Conservation (phyloP, 176 grass and related monocot genomes). For the Aegilops speltoides region DNA sequence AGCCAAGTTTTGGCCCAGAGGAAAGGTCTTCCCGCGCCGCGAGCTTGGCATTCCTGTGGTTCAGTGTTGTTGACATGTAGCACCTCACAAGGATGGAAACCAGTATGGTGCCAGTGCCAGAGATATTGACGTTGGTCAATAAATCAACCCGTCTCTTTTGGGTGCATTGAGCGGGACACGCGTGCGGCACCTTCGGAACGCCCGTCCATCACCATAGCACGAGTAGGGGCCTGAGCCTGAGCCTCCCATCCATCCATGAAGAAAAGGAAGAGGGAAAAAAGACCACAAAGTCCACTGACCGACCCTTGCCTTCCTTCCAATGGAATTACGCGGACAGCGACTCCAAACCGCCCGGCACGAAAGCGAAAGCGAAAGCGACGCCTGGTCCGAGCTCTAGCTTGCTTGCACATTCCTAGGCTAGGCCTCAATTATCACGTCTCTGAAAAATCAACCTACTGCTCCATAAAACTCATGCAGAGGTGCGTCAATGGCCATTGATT, state of each 20-base stretch:
- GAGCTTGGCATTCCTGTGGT: too few relatives aligned
- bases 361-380: background rate
- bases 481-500: too few relatives aligned
- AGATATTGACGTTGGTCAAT: too few relatives aligned
- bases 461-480: too few relatives aligned
- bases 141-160: background rate
- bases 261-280: background rate
- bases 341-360: background rate
- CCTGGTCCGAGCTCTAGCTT: too few relatives aligned
- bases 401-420: too few relatives aligned
- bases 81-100: background rate
- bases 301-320: background rate
- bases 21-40: too few relatives aligned
- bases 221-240: background rate
- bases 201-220: background rate
- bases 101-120: background rate
- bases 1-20: too few relatives aligned
- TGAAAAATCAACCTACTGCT: too few relatives aligned
- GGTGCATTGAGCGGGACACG: background rate
- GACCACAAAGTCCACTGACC: background rate
- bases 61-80: too few relatives aligned
- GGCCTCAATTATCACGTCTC: too few relatives aligned
- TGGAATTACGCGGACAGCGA: slow-evolving; percentile 8
- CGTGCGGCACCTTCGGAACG: background rate
- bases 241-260: too few relatives aligned